phyloP scores from a whole-genome alignment of 495 filamentous ascomycete species.

The Talaromyces ruber region DNA sequence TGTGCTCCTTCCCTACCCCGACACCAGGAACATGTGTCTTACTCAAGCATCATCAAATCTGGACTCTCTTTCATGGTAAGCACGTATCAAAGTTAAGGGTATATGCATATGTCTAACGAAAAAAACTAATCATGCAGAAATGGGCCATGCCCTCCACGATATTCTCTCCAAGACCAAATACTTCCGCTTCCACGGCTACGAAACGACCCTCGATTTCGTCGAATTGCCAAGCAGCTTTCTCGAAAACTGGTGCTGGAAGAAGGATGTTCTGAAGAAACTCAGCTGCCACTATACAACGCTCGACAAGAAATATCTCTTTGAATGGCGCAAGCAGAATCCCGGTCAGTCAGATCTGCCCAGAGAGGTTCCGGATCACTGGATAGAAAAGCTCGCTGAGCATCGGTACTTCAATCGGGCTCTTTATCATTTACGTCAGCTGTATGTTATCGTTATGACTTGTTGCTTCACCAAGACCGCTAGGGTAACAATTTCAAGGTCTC shows the following conservation, averaged over 20 bases:
- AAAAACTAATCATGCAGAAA: not conserved
- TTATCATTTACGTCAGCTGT: not conserved
- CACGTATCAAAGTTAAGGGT: not conserved
- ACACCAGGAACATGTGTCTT: not conserved
- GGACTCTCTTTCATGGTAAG: not conserved
- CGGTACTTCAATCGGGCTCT: not conserved
- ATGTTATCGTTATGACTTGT: not conserved
- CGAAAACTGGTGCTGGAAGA: not conserved
- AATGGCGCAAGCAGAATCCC: not conserved
- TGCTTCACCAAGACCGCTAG: too few relatives aligned
- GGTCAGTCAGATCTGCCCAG: not conserved
- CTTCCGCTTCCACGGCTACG: not conserved
- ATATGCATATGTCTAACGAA: not conserved
- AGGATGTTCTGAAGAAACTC: not conserved
- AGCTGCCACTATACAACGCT: not conserved
- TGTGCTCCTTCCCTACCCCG: not conserved
- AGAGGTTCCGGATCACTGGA: not conserved
- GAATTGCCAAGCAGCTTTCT: not conserved
- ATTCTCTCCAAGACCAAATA: not conserved
- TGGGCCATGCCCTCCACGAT: not conserved
- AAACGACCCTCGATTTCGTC: not conserved
- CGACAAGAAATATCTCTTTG: not conserved
- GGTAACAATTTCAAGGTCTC: too few relatives aligned
- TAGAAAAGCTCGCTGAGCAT: not conserved
- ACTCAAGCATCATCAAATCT: not conserved